Evolutionary conservation across 2,329 filamentous ascomycete genomes (phyloP).

Genomic region (Ilyonectria sp.): DNA sequence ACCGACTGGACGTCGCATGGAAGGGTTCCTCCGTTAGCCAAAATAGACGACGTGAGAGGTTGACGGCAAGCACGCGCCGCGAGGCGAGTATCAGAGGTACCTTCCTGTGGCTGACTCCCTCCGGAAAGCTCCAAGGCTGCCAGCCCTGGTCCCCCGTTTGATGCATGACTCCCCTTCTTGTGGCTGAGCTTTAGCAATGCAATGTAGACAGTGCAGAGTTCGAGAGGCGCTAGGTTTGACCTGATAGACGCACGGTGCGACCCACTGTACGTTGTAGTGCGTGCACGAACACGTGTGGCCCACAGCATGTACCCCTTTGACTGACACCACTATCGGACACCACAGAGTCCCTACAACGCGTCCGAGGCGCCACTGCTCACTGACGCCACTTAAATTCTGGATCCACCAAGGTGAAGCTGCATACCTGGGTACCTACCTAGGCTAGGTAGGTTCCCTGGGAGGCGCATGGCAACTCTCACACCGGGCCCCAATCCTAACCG

Average conservation of each 20-base stretch:
- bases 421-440: neutral
- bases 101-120: slow-evolving; percentile 1
- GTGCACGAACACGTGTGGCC: slow-evolving; percentile 17
- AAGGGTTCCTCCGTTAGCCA: neutral
- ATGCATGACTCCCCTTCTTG: slow-evolving; percentile 1
- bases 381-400: neutral
- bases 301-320: slow-evolving; percentile 17
- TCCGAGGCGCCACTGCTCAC: neutral
- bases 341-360: neutral
- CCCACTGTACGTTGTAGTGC: neutral
- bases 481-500: neutral
- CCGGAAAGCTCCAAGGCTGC: slow-evolving; percentile 12
- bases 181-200: neutral
- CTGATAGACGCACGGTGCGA: slow-evolving; percentile 20
- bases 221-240: slow-evolving; percentile 1
- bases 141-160: slow-evolving; percentile 1
- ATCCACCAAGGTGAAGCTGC: neutral
- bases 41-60: neutral
- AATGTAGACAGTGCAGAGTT: slow-evolving; percentile 7
- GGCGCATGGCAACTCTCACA: slow-evolving; percentile 2
- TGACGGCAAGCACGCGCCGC: slow-evolving; percentile 5
- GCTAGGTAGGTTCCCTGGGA: neutral
- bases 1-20: neutral
- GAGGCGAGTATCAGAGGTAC: slow-evolving; percentile 8
- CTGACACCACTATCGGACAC: neutral